Conservation (phyloP, 2,329 filamentous ascomycete species). For the Pseudogymnoascus sp. region DNA sequence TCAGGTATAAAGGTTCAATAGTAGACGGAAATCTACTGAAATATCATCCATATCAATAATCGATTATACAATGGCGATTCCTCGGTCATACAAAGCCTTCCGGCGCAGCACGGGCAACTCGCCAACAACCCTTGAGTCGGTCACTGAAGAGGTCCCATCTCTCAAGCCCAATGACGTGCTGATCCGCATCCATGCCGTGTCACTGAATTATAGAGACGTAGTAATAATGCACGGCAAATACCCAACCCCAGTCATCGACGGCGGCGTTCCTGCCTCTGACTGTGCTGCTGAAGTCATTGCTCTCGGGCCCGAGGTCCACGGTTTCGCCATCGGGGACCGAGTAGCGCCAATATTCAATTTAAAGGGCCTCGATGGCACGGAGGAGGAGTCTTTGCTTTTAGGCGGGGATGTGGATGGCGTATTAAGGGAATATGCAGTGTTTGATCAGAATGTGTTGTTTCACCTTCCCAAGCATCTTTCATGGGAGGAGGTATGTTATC, state of each 20-base stretch:
- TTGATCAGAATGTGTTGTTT: background rate
- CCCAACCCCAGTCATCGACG: background rate
- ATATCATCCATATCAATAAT: background rate
- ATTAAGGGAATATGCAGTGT: background rate
- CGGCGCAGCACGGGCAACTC: background rate
- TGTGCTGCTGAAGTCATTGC: background rate
- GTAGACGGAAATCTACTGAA: background rate
- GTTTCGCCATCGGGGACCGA: background rate
- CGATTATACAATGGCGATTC: background rate
- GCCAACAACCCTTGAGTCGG: background rate
- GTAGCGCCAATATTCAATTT: background rate
- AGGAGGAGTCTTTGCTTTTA: background rate
- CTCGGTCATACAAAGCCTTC: background rate
- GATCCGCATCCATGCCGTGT: background rate
- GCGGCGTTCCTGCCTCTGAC: background rate
- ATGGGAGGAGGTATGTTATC: background rate
- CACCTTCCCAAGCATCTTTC: background rate
- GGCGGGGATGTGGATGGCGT: background rate
- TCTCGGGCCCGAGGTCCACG: background rate
- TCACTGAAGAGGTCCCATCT: background rate
- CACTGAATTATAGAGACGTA: slow-evolving; percentile 1
- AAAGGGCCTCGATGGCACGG: background rate
- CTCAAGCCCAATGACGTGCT: background rate
- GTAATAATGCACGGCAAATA: background rate
- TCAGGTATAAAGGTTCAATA: background rate